Conservation (phyloP, 2,329 filamentous ascomycete genomes). For the Cadophora malorum region DNA sequence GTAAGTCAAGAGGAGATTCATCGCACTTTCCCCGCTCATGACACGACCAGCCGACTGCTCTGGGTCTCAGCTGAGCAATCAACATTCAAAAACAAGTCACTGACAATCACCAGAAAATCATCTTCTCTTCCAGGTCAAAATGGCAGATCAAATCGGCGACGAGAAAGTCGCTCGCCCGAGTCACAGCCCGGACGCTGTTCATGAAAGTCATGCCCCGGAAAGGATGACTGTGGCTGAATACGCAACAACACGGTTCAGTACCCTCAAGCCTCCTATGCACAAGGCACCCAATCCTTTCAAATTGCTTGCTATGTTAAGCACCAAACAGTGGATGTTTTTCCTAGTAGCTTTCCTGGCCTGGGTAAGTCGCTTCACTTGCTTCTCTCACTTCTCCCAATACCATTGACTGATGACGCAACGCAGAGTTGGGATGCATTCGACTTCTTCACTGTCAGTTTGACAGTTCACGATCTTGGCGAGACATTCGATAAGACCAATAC, state of each 20-base stretch:
- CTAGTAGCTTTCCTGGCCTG: constrained; percentile 76
- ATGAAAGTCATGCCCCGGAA: constrained; percentile 36
- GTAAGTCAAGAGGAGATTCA: background rate
- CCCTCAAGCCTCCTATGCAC: constrained; percentile 64
- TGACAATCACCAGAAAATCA: background rate
- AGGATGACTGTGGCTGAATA: constrained; percentile 48
- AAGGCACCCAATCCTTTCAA: constrained; percentile 74
- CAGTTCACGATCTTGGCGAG: constrained; percentile 72
- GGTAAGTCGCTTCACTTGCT: constrained; percentile 45
- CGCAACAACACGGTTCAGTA: constrained; percentile 57
- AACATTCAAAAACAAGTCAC: background rate
- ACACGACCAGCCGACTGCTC: no score
- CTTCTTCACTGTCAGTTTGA: constrained; percentile 81
- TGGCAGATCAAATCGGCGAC: constrained; percentile 23
- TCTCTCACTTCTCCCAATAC: background rate
- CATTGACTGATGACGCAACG: constrained; percentile 15
- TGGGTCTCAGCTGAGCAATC: background rate
- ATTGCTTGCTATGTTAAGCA: constrained; percentile 67
- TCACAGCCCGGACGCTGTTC: constrained; percentile 14
- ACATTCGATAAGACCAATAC: constrained; percentile 62
- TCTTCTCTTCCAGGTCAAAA: background rate
- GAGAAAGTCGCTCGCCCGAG: constrained; percentile 21
- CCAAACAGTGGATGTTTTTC: constrained; percentile 77
- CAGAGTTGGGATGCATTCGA: constrained; percentile 80
- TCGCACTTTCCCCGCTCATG: no score